Percentiles rank a stretch among this genome's conserved stretches.
phyloP scores from a whole-genome alignment of 768 basidiomycete species.

The Suillus variegatus region DNA sequence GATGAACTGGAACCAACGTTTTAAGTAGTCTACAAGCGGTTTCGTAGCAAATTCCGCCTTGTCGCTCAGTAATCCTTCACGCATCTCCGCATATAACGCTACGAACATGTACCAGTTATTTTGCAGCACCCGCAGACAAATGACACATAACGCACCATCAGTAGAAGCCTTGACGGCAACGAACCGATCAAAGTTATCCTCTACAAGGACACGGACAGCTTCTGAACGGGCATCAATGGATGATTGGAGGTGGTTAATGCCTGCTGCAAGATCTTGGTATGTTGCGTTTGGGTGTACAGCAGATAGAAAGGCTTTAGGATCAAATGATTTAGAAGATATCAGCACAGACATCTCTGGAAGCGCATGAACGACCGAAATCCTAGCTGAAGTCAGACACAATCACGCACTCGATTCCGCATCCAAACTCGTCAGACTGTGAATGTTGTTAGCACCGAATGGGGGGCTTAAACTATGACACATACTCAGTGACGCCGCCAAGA shows the following conservation, averaged over 20 bases:
- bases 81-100: constrained; percentile 94
- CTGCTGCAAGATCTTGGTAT: constrained; percentile 84
- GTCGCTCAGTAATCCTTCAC: constrained; percentile 77
- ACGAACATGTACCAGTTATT: background rate
- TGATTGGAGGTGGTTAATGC: constrained; percentile 69
- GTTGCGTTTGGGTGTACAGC: constrained; percentile 93
- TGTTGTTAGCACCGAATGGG: constrained; percentile 7
- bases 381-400: constrained; percentile 15
- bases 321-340: constrained; percentile 92
- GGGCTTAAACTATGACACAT: constrained; percentile 27
- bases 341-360: constrained; percentile 73
- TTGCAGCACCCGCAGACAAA: constrained; percentile 5
- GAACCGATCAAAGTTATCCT: constrained; percentile 97
- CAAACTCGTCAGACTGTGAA: constrained; percentile 59
- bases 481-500: constrained; percentile 66
- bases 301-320: constrained; percentile 92
- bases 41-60: constrained; percentile 81
- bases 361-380: constrained; percentile 14
- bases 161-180: constrained; percentile 96
- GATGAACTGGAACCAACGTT: constrained; percentile 52
- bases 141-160: constrained; percentile 60
- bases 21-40: constrained; percentile 80
- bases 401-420: constrained; percentile 77
- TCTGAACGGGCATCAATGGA: constrained; percentile 91
- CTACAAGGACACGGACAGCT: constrained; percentile 92